Percentiles rank a stretch among this genome's conserved stretches.
Evolutionary conservation across 2,329 filamentous ascomycete species (phyloP).

Genomic region (Colletotrichum sp.): DNA sequence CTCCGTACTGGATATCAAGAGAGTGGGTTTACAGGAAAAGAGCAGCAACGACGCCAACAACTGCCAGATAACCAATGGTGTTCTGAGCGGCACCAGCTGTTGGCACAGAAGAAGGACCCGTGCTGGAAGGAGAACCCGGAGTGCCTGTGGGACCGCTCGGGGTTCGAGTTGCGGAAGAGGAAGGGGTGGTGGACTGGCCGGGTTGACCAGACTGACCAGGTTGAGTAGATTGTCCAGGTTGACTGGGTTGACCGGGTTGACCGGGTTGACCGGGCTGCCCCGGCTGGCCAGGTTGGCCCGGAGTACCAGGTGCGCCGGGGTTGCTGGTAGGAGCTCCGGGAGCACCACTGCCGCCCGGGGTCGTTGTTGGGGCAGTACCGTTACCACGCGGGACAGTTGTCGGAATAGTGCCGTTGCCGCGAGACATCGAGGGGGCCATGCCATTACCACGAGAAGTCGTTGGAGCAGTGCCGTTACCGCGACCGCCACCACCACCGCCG

Average conservation of each 20-base stretch:
- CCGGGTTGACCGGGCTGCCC: constrained; percentile 15
- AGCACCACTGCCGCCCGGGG: not conserved
- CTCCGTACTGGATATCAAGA: not conserved
- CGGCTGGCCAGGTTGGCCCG: not conserved
- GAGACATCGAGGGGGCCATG: not conserved
- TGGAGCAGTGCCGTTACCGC: not conserved
- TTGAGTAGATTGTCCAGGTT: not conserved
- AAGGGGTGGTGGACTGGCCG: not conserved
- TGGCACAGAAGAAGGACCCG: constrained; percentile 21
- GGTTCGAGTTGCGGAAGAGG: not conserved
- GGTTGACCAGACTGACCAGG: constrained; percentile 14
- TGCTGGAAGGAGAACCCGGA: constrained; percentile 2
- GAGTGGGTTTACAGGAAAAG: constrained; percentile 42
- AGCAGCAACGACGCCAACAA: constrained; percentile 42
- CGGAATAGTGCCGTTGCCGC: not conserved
- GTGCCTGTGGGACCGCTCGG: constrained; percentile 2
- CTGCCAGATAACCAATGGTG: constrained; percentile 38
- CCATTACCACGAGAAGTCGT: not conserved
- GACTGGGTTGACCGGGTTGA: not conserved
- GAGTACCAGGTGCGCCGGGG: not conserved
- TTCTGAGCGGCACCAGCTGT: constrained; percentile 33
- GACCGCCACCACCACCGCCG: not conserved
- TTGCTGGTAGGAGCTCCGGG: not conserved
- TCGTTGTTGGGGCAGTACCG: not conserved
- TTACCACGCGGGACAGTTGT: not conserved